Evolutionary conservation across 2,329 filamentous ascomycete genomes (phyloP).

Genomic region (Fusarium compactum): DNA sequence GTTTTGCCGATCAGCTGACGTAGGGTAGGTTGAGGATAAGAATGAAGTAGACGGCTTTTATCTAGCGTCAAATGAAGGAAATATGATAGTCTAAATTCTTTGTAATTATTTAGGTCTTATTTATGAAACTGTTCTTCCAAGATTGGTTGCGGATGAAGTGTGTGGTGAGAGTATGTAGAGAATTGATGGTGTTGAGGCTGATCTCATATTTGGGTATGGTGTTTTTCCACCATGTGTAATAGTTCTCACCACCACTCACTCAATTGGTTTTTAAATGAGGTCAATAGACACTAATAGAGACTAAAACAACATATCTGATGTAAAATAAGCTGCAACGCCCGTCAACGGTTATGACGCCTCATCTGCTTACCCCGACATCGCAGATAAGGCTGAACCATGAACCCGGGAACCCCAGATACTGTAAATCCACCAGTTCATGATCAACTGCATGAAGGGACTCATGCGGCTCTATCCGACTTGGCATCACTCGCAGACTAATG

Average conservation of each 20-base stretch:
- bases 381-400: background rate
- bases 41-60: background rate
- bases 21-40: constrained; percentile 4
- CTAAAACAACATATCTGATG: background rate
- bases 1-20: constrained; percentile 4
- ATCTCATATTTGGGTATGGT: rapidly evolving
- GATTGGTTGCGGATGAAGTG: background rate
- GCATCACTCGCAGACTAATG: background rate
- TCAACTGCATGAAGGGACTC: background rate
- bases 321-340: background rate
- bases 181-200: background rate
- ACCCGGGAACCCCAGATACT: too few species aligned
- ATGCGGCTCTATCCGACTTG: background rate
- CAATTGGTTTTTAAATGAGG: background rate
- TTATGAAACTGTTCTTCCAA: background rate
- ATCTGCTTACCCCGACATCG: background rate
- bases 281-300: rapidly evolving
- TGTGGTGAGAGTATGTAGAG: rapidly evolving
- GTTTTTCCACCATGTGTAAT: background rate
- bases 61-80: background rate
- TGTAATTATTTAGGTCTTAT: background rate
- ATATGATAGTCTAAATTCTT: background rate
- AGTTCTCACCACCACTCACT: rapidly evolving
- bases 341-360: background rate
- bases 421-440: background rate